Base-by-base conservation (phyloP, 2,329 filamentous ascomycete species). In the Fusarium mexicanum region DNA sequence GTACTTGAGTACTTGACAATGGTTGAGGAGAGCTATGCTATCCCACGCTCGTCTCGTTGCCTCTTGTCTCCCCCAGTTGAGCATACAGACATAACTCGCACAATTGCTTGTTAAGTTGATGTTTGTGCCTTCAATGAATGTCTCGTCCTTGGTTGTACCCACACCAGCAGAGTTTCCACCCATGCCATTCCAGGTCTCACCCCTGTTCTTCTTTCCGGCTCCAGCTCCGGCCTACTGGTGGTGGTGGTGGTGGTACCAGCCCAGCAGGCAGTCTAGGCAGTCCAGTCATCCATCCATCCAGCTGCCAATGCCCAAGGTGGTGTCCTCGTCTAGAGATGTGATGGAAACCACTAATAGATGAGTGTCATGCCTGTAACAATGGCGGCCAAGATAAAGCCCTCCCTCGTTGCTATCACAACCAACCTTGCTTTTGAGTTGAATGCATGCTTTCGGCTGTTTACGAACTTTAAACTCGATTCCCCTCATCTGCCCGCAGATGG, bases 171-270 rank as follows among this genome's bases (percentile, higher is more conserved):
- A 51, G 31, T 46, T 26, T 47, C 20, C 46, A 29, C 60, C 68
- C 72, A 67, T 64, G 48, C 43, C 64, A 69, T 48, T 74, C 51
- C 38, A 50, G 62, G 71, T 44, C 54, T 40, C 72, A 69, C 67
- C 67, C 72, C 75, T 72, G 67, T 61, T 64, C 64, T 63, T 72
- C 50, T 64, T 70, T 72, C 75, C 71, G 71, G 75, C 64, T 76
- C 75, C 73, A 76, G 73, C 69, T 75, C 75, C 75, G 71, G 66
- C 64, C 71, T 41, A 40, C 54, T 71, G 71, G 64, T 71, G 72
- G 69, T 73, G 66, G 67, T 71, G 47, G 48, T 73, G 31, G 48
- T 72, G 55, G 66, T 76, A 61, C 33, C 33, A 35, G 33, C 33
- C 66, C 63, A 61, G 61, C 59, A 63, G 48, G 57, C 46, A 63